Conservation (phyloP, 192 early-diverging fungal genomes). For the Rhizophlyctis rosea region DNA sequence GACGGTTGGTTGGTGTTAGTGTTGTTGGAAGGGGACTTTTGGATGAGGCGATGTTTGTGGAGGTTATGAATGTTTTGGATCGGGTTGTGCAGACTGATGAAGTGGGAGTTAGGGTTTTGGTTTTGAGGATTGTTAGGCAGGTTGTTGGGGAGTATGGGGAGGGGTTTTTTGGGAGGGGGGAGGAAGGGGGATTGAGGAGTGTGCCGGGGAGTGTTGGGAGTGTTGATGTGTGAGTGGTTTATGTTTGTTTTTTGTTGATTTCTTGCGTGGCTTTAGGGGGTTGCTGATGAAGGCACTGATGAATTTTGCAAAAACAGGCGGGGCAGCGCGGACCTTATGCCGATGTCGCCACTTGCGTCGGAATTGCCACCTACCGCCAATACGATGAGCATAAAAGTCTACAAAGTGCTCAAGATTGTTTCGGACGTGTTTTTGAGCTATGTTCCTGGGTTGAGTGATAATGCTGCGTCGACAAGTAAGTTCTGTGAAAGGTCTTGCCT, state of each 20-base stretch:
- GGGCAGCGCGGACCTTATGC: slow-evolving; percentile 4
- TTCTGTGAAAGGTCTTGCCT: too few species aligned
- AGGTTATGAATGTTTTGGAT: slow-evolving; percentile 69
- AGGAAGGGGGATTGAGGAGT: neutral
- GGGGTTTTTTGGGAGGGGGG: neutral
- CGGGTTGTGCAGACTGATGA: slow-evolving; percentile 70
- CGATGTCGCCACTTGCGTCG: neutral
- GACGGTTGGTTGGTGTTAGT: slow-evolving; percentile 42
- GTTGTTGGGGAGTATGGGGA: slow-evolving; percentile 40
- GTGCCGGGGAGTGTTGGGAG: neutral
- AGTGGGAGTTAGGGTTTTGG: slow-evolving; percentile 49
- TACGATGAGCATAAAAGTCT: slow-evolving; percentile 2
- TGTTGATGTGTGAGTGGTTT: slow-evolving; percentile 12
- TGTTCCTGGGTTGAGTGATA: slow-evolving; percentile 32
- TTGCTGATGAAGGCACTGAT: neutral
- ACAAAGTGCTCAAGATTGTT: slow-evolving; percentile 31
- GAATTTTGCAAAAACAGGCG: slow-evolving; percentile 2
- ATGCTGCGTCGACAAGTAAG: slow-evolving; percentile 32
- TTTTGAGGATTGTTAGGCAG: slow-evolving; percentile 51
- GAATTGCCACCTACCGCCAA: neutral
- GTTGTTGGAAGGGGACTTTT: slow-evolving; percentile 22
- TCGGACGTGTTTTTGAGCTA: slow-evolving; percentile 36
- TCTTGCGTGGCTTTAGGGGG: neutral
- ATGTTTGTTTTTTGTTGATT: neutral
- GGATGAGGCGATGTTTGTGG: slow-evolving; percentile 53